Base-by-base conservation (phyloP, 495 filamentous ascomycete genomes). In the Tuber magnatum region DNA sequence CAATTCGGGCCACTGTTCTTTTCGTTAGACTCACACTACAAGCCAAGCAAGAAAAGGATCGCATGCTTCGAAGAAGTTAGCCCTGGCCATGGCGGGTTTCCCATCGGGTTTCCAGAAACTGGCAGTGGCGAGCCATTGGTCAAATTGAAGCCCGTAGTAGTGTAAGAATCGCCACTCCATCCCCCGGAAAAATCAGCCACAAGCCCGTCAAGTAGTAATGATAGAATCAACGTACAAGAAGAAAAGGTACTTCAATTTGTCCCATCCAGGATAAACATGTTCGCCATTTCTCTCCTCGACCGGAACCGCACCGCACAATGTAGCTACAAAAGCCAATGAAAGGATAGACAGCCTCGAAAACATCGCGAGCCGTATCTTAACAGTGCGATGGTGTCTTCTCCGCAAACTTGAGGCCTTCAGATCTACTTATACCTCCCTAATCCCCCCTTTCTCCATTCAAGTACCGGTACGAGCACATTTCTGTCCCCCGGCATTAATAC, bases 71-170 rank as follows among this genome's bases (percentile, higher is more conserved):
- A 81, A 44, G 88, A 85, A 1, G 88, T 90, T 83, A 84, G 88
- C 8, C 88, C 89, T 1, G 89, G 90, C 68, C 89, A 89, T 0
- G 83, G 70, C 9, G 93, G 92, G 82, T 94, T 97, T 39, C 93
- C 93, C 75, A 95, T 85, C 0, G 93, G 92, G 81, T 94, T 92
- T 18, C 77, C 70, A 0, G 71, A 40, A 41, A 84, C 73, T 20
- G 85, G 81, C 32, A 87, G 86, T 10, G 93, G 91, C 74, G 92
- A 89, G 20, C 86, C 84, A 70, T 85, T 84, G 41, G 83, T 86
- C 68, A 87, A 82, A 80, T 92, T 87, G 85, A 95, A 97, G 71
- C 88, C 88, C 28, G 89, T 91, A 69, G 84, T 83, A 24, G 88
- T 88, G 79, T 91, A 92, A 3, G 89, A 91, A 81, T 91, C 87